Conservation (phyloP, 345 rosid genomes). For the Schrenkiella parvula region DNA sequence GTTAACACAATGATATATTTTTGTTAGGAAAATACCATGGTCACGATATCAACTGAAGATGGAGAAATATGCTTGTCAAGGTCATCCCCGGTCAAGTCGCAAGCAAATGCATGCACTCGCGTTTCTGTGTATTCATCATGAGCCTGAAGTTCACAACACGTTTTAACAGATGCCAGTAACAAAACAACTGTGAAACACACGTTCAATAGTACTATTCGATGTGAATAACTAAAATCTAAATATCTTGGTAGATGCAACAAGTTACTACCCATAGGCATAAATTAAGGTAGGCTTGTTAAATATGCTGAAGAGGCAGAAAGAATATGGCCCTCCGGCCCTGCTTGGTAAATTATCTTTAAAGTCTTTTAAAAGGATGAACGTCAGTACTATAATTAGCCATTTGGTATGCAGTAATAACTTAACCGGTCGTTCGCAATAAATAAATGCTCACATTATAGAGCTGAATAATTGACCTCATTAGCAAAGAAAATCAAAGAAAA, state of each 20-base stretch:
- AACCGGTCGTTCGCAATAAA: not conserved
- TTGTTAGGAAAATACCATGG: constrained; percentile 60
- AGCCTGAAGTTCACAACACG: constrained; percentile 43
- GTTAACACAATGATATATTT: not conserved
- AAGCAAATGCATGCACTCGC: constrained; percentile 55
- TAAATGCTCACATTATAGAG: not conserved
- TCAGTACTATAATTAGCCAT: not conserved
- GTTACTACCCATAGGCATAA: not conserved
- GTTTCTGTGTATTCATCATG: constrained; percentile 72
- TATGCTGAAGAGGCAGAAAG: not conserved
- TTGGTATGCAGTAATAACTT: not conserved
- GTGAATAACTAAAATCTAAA: not conserved
- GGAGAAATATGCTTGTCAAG: constrained; percentile 68
- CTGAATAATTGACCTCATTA: not conserved
- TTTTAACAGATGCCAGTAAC: not conserved
- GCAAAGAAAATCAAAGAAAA: not conserved
- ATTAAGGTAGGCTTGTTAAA: not conserved
- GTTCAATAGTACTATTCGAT: not conserved
- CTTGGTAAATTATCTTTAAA: too few relatives aligned
- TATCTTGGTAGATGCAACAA: not conserved
- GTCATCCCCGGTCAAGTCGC: constrained; percentile 78
- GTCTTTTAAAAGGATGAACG: too few relatives aligned
- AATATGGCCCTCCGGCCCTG: too few relatives aligned
- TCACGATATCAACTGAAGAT: constrained; percentile 77
- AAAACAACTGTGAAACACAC: not conserved